Evolutionary conservation across 2,329 filamentous ascomycete species (phyloP).

Genomic region (Leptographium procerum): DNA sequence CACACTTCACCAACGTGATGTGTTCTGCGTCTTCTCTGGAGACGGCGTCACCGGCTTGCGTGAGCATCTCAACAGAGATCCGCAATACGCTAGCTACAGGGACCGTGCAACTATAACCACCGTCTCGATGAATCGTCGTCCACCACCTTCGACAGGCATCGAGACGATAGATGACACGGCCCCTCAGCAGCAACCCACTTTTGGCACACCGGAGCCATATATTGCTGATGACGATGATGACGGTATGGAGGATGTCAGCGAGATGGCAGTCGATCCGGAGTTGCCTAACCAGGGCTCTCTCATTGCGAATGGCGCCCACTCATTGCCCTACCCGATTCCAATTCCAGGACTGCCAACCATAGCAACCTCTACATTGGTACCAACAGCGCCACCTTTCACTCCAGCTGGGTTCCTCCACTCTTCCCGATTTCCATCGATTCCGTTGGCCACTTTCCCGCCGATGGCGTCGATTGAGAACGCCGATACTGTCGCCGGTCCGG

Average conservation of each 20-base stretch:
- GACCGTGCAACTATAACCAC: slow-evolving; percentile 16
- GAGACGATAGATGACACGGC: slow-evolving; percentile 3
- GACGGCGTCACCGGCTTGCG: slow-evolving; percentile 68
- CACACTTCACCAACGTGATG: slow-evolving; percentile 84
- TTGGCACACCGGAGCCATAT: slow-evolving; percentile 22
- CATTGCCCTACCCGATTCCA: neutral
- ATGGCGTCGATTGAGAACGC: neutral
- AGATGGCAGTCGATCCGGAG: slow-evolving; percentile 24
- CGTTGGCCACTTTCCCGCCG: neutral
- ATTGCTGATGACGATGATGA: slow-evolving; percentile 31
- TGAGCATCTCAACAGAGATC: slow-evolving; percentile 57
- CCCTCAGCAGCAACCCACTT: slow-evolving; percentile 20
- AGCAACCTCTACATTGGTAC: neutral
- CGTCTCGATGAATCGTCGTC: slow-evolving; percentile 5
- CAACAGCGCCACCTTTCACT: slow-evolving; percentile 3
- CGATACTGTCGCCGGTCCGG: neutral
- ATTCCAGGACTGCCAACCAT: neutral
- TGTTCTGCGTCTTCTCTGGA: slow-evolving; percentile 96
- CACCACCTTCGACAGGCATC: slow-evolving; percentile 12
- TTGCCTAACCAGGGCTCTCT: neutral
- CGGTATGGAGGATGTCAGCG: slow-evolving; percentile 28
- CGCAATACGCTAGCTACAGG: slow-evolving; percentile 33
- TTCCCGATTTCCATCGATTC: neutral
- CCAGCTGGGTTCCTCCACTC: slow-evolving; percentile 2
- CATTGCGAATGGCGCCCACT: neutral